Base-by-base conservation (phyloP, 179 eudicot species). In the Beta macrorhiza region DNA sequence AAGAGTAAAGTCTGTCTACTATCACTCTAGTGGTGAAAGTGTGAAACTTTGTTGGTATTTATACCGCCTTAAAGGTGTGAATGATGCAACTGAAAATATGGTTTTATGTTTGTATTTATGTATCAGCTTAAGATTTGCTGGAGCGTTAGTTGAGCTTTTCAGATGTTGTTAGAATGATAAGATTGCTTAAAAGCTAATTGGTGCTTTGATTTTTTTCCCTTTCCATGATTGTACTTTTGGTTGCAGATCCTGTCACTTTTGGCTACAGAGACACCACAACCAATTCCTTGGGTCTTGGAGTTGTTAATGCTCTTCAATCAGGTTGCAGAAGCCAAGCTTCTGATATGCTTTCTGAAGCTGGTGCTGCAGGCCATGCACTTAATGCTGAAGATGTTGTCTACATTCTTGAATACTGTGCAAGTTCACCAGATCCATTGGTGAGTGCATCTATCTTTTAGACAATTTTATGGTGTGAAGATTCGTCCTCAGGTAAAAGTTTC, bases 381-480 rank as follows among this genome's bases (percentile, higher is more conserved):
- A 81, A 79, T 69, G 83, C 79, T 45, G 78, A 79, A 62, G 94
- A 91, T 90, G 89, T 96, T 72, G 79, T 81, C 37, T 72, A 16
- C 61, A 89, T 94, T 84, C 92, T 94, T 82, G 85, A 80, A 65
- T 87, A 91, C 75, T 96, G 98, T 80, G 93, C 94, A 59, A 84
- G 87, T 75, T 79, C 80, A 17, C 92, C 94, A 45, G 98, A 96
- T 88, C 97, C 98, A 67, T 76, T 89, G 97, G 99, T 93, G 87
- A 76, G 91, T 69, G 32, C 61, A 37, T 15, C 59, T 29, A 78
- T 84, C 22, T 53, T 77, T 76, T 29, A 68, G 69, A 47, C 71
- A 64, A 55, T 53, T 57, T 58, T 84, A 45, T 56, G 49, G 61
- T 74, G 10, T 86, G 61, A 37, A 57, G 19, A 17, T 37, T 37